Evolutionary conservation across 2,329 filamentous ascomycete genomes (phyloP), one percentile per base, ranked within the genome.

Genomic region (Phyllosticta citriasiana): DNA sequence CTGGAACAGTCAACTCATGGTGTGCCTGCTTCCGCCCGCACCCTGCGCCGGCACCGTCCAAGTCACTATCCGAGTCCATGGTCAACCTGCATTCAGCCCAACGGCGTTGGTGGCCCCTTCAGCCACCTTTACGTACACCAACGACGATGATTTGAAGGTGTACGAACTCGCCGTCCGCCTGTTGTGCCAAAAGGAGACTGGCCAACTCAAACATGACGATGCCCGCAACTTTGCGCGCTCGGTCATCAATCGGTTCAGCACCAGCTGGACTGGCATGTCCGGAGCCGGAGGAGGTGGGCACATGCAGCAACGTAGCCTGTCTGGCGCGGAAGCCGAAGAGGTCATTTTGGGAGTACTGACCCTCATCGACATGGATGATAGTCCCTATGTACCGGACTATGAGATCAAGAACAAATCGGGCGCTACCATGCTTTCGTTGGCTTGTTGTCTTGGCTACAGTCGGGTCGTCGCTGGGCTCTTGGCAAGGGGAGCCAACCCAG

Each of bases 361-460:
- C 66, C 79, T 90, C 53, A 87, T 92, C 67, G 89, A 93, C 70
- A 78, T 91, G 26, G 87, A 91, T 69, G 87, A 91, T 66, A 90
- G 83, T 68, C 81, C 85, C 3, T 81, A 87, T 64, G 80, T 82
- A 66, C 83, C 88, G 14, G 82, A 82, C 26, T 83, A 89, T 64
- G 88, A 94, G 69, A 76, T 87, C 57, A 82, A 81, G 62, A 76
- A 77, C 66, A 75, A 82, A 1, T 88, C 84, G 12, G 89, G 89
- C 0, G 88, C 93, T 69, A 91, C 88, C 1, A 87, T 95, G 81
- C 81, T 95, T 64, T 89, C 94, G 68, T 78, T 92, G 64, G 89
- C 88, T 1, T 89, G 86, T 66, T 88, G 88, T 8, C 76, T 92
- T 12, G 89, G 89, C 5, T 82, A 91, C 66, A 83, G 86, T 64